Conservation (phyloP, 495 filamentous ascomycete genomes). For the Pseudevernia furfuracea region DNA sequence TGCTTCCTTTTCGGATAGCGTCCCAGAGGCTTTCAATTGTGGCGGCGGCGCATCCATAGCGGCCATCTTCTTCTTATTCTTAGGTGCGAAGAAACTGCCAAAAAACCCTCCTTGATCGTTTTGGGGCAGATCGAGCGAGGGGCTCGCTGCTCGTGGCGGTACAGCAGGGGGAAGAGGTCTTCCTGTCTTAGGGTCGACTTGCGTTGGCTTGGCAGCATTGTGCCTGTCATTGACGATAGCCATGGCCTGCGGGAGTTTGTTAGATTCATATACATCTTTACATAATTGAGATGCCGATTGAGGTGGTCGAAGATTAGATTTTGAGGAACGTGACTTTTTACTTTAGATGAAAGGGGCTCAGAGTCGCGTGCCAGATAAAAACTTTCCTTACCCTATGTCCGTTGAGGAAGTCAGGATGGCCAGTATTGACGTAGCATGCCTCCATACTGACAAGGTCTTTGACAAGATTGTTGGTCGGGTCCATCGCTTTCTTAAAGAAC, state of each 20-base stretch:
- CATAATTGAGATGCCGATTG: not conserved
- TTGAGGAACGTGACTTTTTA: not conserved
- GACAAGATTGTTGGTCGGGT: conserved; percentile 95
- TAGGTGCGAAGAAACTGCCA: conserved; percentile 91
- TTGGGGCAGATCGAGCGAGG: conserved; percentile 46
- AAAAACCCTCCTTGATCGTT: conserved; percentile 75
- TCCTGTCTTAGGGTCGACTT: conserved; percentile 98
- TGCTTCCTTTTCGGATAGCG: conserved; percentile 80
- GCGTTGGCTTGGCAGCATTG: conserved; percentile 62
- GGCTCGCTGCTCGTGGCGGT: conserved; percentile 62
- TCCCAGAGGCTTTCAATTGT: conserved; percentile 86
- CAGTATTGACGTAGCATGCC: conserved; percentile 95
- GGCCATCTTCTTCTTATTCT: conserved; percentile 99
- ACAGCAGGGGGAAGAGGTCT: conserved; percentile 70
- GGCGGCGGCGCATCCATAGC: conserved; percentile 95
- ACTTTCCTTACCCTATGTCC: conserved; percentile 62
- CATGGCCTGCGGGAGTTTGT: conserved; percentile 59
- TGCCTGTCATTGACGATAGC: conserved; percentile 88
- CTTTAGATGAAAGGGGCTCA: not conserved
- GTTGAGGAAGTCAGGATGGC: conserved; percentile 96
- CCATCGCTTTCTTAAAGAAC: conserved; percentile 98
- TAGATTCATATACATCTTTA: not conserved
- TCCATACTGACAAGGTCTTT: conserved; percentile 92
- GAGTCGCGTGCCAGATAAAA: not conserved
- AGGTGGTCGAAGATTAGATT: not conserved